Conservation (phyloP, 768 basidiomycete genomes). For the Dentipellis sp. region DNA sequence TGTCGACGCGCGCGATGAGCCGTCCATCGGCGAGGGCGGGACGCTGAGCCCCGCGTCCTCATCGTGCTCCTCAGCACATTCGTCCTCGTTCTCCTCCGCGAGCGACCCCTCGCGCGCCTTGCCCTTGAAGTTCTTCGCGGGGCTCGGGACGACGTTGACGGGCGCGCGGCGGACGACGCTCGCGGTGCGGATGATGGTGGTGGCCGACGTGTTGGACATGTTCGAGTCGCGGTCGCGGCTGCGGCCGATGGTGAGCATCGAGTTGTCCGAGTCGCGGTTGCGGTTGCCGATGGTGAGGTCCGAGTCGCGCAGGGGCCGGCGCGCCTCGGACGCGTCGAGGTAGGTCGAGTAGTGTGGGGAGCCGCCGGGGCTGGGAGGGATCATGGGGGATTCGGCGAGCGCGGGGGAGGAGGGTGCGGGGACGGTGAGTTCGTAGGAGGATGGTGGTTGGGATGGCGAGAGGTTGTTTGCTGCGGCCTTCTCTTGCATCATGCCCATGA, state of each 20-base stretch:
- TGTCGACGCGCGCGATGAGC: neutral
- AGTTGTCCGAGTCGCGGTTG: slow-evolving; percentile 6
- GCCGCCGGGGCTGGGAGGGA: neutral
- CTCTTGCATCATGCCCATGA: slow-evolving; percentile 17
- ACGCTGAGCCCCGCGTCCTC: neutral
- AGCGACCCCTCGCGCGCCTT: neutral
- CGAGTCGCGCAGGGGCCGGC: slow-evolving; percentile 7
- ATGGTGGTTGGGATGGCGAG: slow-evolving; percentile 1
- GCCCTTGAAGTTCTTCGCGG: slow-evolving; percentile 1
- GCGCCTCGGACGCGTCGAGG: slow-evolving; percentile 2
- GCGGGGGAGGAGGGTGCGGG: neutral
- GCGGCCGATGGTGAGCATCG: neutral
- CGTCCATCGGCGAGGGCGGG: neutral
- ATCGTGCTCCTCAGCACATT: neutral
- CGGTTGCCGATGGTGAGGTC: slow-evolving; percentile 6
- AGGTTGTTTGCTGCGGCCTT: neutral
- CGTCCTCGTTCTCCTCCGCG: neutral
- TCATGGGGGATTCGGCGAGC: neutral
- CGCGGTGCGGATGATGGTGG: slow-evolving; percentile 13
- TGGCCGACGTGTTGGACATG: slow-evolving; percentile 3
- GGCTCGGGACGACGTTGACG: slow-evolving; percentile 6
- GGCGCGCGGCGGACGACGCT: slow-evolving; percentile 13
- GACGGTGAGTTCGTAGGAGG: neutral
- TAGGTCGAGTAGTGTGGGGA: neutral
- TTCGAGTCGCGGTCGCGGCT: neutral